A percentile compares a stretch with the other conserved stretches of the same genome.
Evolutionary conservation across 2,329 filamentous ascomycete genomes (phyloP).

Genomic region (Fusarium floridanum): DNA sequence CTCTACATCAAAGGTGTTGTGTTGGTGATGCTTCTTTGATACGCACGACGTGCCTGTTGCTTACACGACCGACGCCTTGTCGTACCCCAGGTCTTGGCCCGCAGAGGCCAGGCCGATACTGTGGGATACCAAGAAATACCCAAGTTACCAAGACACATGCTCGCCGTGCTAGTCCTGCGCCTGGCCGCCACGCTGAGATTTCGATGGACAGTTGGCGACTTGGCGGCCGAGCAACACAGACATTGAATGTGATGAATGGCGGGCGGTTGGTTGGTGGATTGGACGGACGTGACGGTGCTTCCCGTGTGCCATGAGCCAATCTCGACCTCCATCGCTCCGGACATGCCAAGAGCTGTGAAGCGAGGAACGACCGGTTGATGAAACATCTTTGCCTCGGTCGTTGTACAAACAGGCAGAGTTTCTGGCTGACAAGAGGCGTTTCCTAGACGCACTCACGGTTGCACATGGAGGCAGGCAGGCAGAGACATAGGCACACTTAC

Average conservation of each 20-base stretch:
- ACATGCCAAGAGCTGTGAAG: conserved; percentile 39
- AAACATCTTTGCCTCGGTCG: conserved; percentile 33
- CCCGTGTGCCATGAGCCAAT: conserved; percentile 16
- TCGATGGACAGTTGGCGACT: conserved; percentile 3
- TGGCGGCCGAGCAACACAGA: neutral
- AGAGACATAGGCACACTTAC: neutral
- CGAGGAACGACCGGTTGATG: conserved; percentile 35
- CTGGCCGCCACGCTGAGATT: conserved; percentile 8
- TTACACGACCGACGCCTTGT: conserved; percentile 20
- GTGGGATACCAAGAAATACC: conserved; percentile 12
- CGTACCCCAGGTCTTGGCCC: conserved; percentile 43
- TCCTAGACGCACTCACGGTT: conserved; percentile 4
- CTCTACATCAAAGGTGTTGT: neutral
- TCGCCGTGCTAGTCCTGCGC: neutral
- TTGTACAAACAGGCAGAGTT: conserved; percentile 20
- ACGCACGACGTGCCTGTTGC: neutral
- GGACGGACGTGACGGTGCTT: neutral
- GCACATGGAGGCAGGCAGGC: conserved; percentile 7
- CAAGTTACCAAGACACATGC: conserved; percentile 18
- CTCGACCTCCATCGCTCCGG: conserved; percentile 36
- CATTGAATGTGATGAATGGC: neutral
- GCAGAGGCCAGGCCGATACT: conserved; percentile 21
- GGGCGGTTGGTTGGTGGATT: conserved; percentile 11
- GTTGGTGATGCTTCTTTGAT: conserved; percentile 7
- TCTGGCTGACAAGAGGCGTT: conserved; percentile 18